phyloP scores from a whole-genome alignment of 768 basidiomycete species.

The Naganishia vaughanmartiniae region DNA sequence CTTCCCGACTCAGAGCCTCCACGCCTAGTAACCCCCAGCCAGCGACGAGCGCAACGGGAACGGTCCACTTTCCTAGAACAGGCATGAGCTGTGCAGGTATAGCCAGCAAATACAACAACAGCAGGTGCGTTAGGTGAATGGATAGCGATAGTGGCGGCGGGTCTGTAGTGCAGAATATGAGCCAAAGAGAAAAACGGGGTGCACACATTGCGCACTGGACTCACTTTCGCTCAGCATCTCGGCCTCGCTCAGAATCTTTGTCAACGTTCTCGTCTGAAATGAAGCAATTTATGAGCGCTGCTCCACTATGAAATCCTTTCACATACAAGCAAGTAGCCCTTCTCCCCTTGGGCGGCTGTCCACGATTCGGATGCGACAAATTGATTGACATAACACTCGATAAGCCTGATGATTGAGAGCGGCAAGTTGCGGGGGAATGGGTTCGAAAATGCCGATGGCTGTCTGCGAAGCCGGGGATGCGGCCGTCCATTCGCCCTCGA shows the following conservation, averaged over 20 bases:
- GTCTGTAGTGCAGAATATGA: conserved; percentile 31
- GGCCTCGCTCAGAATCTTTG: conserved; percentile 40
- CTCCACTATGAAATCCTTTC: neutral
- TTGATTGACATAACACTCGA: conserved; percentile 47
- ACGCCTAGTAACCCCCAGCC: conserved; percentile 50
- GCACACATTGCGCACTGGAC: conserved; percentile 13
- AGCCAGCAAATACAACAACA: conserved; percentile 47
- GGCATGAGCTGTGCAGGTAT: conserved; percentile 46
- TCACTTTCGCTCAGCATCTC: conserved; percentile 46
- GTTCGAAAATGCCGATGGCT: conserved; percentile 19
- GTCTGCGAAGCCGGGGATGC: neutral
- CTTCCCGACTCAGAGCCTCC: conserved; percentile 49
- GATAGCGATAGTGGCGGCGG: conserved; percentile 49
- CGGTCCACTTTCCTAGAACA: conserved; percentile 38
- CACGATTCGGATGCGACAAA: conserved; percentile 30
- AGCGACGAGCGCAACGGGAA: conserved; percentile 44
- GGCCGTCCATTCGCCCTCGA: neutral
- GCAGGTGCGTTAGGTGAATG: conserved; percentile 46
- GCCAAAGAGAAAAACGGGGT: neutral
- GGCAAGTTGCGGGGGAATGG: conserved; percentile 47
- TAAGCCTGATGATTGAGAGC: conserved; percentile 42
- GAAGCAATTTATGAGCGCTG: neutral
- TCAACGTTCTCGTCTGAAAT: conserved; percentile 34
- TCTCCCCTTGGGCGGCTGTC: conserved; percentile 33
- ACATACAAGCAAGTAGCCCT: conserved; percentile 33